These are phyloP conservation scores for Salix udensis DNA, from an alignment of 345 rosid genomes.

Conservation along the genomic window DNA sequence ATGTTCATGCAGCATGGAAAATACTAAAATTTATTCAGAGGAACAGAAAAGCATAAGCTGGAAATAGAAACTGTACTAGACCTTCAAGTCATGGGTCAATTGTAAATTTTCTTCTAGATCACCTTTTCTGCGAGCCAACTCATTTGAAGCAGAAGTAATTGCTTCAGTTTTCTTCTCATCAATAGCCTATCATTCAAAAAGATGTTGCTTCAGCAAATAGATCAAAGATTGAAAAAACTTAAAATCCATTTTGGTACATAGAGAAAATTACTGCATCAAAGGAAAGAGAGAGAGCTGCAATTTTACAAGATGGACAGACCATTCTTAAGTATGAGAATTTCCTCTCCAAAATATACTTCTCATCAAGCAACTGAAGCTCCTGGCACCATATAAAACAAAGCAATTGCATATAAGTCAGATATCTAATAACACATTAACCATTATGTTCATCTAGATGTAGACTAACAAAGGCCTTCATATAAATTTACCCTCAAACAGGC, in stretches of 20 bases:
- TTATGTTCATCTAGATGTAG: background rate
- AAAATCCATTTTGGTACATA: slow-evolving; percentile 10
- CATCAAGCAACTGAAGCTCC: slow-evolving; percentile 82
- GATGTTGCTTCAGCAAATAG: slow-evolving; percentile 16
- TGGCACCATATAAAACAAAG: slow-evolving; percentile 32
- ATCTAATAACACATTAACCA: background rate
- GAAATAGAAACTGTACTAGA: slow-evolving; percentile 15
- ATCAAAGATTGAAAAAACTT: slow-evolving; percentile 13
- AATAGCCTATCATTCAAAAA: slow-evolving; percentile 55
- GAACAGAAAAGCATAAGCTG: background rate
- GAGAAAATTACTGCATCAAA: background rate
- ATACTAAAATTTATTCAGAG: background rate
- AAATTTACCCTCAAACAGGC: slow-evolving; percentile 65
- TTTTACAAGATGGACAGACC: slow-evolving; percentile 49
- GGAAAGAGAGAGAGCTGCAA: background rate
- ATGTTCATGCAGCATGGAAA: background rate
- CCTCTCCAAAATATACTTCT: slow-evolving; percentile 74
- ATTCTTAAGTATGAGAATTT: slow-evolving; percentile 83
- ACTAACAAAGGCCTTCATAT: background rate
- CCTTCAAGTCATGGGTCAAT: slow-evolving; percentile 83
- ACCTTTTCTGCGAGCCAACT: slow-evolving; percentile 68
- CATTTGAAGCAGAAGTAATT: slow-evolving; percentile 66
- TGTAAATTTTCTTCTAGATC: slow-evolving; percentile 79
- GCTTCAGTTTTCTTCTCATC: slow-evolving; percentile 91
- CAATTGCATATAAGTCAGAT: slow-evolving; percentile 13